Conservation (phyloP, 306 rosid genomes). For the Benincasa hispida region DNA sequence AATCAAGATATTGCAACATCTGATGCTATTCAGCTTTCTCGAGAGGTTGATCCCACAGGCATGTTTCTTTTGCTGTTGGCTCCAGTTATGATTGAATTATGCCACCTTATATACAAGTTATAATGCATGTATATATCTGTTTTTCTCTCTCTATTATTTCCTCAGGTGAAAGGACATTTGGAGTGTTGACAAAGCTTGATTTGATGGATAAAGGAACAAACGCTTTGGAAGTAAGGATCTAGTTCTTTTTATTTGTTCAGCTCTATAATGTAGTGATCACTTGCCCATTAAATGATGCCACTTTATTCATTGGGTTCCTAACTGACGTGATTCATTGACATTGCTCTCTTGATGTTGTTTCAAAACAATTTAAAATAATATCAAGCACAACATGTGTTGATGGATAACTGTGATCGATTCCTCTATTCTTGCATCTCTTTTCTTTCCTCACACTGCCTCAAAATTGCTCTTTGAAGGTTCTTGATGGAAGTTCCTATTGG, state of each 20-base stretch:
- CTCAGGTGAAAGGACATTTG: conserved; percentile 77
- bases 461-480: conserved; percentile 23
- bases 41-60: conserved; percentile 89
- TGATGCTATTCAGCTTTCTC: conserved; percentile 72
- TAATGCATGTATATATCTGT: not conserved
- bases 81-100: conserved; percentile 1
- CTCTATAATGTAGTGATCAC: conserved; percentile 6
- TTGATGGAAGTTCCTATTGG: conserved; percentile 36
- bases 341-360: not conserved
- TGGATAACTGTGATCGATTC: not conserved
- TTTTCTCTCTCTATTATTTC: not conserved
- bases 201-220: conserved; percentile 95
- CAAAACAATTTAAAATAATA: not conserved
- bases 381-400: not conserved
- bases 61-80: conserved; percentile 6
- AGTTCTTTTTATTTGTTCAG: not conserved
- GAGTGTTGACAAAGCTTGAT: conserved; percentile 88
- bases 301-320: not conserved
- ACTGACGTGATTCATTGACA: not conserved
- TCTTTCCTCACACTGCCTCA: not conserved
- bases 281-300: not conserved
- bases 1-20: conserved; percentile 92
- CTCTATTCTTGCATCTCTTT: not conserved
- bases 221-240: conserved; percentile 61
- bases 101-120: not conserved